Base-by-base conservation (phyloP, 495 filamentous ascomycete species). In the Aspergillus incahuasiensis region DNA sequence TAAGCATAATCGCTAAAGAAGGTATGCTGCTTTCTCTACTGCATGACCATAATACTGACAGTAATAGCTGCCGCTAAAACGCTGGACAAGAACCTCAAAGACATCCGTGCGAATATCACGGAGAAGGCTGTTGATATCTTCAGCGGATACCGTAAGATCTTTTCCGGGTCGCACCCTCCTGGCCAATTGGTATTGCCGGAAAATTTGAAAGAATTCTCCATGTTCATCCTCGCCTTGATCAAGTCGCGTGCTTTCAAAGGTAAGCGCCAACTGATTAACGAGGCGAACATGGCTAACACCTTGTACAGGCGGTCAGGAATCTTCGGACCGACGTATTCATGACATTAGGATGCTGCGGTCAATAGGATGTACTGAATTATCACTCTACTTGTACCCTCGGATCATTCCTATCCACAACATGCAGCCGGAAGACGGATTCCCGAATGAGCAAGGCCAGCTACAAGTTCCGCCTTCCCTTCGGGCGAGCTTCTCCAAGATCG, bases 121-220 rank as follows among this genome's bases (percentile, higher is more conserved):
- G 95, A 97, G 69, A 96, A 95, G 77, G 91, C 88, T 1, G 86
- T 97, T 40, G 94, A 99, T 66, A 91, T 99, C 55, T 83, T 97
- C 19, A 90, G 92, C 19, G 86, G 86, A 57, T 97, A 97, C 70
- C 86, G 94, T 58, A 97, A 95, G 79, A 87, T 92, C 63, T 90
- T 88, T 64, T 86, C 91, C 0, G 85, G 81, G 28, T 86, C 88
- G 2, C 90, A 96, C 63, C 92, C 94, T 8, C 90, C 94, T 7
- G 90, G 92, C 12, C 91, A 99, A 66, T 80, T 99, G 35, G 89
- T 99, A 47, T 83, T 99, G 64, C 94, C 94, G 0, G 95, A 99
- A 69, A 88, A 92, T 44, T 79, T 99, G 20, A 99, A 97, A 65
- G 94, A 99, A 63, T 94, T 97, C 65, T 84, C 86, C 49, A 96